A percentile compares a stretch with the other conserved stretches of the same genome.
phyloP scores from a whole-genome alignment of 768 basidiomycete species.

The Suillus fuscotomentosus region DNA sequence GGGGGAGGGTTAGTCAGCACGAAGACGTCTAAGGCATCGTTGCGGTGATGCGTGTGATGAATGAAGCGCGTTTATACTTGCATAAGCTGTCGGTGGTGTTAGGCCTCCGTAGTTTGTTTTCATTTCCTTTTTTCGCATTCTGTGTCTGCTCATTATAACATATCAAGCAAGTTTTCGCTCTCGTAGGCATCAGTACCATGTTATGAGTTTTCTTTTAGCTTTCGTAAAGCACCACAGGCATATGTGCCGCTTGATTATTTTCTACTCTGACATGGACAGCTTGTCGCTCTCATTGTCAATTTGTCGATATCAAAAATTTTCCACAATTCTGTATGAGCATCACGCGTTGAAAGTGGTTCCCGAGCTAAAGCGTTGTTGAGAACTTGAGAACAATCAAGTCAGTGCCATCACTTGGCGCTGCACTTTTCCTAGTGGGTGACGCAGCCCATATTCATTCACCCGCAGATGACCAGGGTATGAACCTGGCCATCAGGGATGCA shows the following conservation, averaged over 20 bases:
- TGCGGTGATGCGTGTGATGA: conserved; percentile 3
- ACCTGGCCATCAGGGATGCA: conserved; percentile 56
- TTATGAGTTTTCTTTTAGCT: neutral
- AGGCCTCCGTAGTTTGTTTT: neutral
- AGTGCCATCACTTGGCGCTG: conserved; percentile 7
- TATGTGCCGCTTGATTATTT: neutral
- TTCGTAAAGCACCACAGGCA: neutral
- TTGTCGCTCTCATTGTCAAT: neutral
- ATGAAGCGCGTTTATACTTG: neutral
- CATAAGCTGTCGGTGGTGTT: conserved; percentile 1
- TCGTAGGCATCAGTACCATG: conserved; percentile 1
- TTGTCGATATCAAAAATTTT: neutral
- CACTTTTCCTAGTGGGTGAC: conserved; percentile 31
- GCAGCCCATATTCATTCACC: conserved; percentile 55
- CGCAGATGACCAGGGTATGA: conserved; percentile 57
- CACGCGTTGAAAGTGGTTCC: too few relatives aligned
- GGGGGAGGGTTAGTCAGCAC: conserved; percentile 8
- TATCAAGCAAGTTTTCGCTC: neutral
- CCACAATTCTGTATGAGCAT: neutral
- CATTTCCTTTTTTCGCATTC: neutral
- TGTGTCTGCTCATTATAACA: conserved; percentile 2
- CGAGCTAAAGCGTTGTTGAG: too few relatives aligned
- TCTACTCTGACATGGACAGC: neutral
- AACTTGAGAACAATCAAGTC: too few relatives aligned
- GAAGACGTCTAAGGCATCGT: conserved; percentile 21